A percentile compares a stretch with the other conserved stretches of the same genome.
phyloP scores from a whole-genome alignment of 1,284 basidiomycete species.

The Pterulicium gracile region DNA sequence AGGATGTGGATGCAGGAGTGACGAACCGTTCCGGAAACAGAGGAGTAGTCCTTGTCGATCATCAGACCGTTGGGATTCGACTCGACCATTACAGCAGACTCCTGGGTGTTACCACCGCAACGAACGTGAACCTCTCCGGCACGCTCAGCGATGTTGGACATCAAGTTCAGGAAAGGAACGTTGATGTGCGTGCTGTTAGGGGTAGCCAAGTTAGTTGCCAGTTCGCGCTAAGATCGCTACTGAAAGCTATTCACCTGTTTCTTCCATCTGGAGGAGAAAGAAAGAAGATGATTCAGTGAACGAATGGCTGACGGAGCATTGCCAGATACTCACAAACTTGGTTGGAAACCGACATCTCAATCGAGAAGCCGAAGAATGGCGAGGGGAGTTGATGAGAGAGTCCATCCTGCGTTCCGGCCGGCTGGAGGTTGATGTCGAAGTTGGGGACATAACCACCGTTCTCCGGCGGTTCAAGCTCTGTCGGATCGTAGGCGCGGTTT shows the following conservation, averaged over 20 bases:
- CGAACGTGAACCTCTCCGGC: conserved; percentile 34
- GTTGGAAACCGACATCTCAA: conserved; percentile 2
- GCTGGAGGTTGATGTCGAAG: not conserved
- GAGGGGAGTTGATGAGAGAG: not conserved
- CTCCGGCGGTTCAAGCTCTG: not conserved
- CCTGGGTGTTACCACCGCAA: conserved; percentile 51
- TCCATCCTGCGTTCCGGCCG: not conserved
- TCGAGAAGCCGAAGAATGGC: conserved; percentile 1
- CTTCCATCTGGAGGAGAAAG: not conserved
- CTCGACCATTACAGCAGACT: conserved; percentile 29
- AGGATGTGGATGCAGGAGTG: conserved; percentile 11
- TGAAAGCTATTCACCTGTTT: not conserved
- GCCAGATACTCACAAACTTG: not conserved
- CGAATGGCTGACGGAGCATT: not conserved
- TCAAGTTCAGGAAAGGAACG: conserved; percentile 44
- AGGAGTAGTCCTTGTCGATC: not conserved
- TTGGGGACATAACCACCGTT: not conserved
- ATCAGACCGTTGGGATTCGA: not conserved
- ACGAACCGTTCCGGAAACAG: not conserved
- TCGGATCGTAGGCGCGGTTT: not conserved
- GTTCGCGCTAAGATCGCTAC: no score
- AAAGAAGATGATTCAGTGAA: not conserved
- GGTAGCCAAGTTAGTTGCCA: no score
- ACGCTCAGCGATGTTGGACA: conserved; percentile 36
- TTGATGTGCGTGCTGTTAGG: conserved; percentile 16